Conservation (phyloP, 768 basidiomycete species). For the Termitomyces sp. region DNA sequence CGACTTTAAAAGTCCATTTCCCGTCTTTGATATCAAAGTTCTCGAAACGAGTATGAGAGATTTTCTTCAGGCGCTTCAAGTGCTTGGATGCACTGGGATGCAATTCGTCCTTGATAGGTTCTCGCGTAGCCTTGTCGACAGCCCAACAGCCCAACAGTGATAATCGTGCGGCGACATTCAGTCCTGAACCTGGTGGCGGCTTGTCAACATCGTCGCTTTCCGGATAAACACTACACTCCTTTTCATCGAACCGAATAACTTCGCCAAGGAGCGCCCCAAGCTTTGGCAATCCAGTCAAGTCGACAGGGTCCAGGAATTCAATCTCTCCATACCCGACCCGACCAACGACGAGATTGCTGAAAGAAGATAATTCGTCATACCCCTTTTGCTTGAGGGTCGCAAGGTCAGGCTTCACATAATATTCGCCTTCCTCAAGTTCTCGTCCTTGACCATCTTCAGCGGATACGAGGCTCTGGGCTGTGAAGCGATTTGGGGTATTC, state of each 20-base stretch:
- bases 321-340: constrained; percentile 92
- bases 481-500: constrained; percentile 39
- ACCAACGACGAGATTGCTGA: constrained; percentile 80
- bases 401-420: constrained; percentile 84
- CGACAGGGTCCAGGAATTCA: constrained; percentile 74
- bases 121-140: constrained; percentile 85
- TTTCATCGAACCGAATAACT: constrained; percentile 84
- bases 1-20: constrained; percentile 91
- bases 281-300: constrained; percentile 81
- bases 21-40: constrained; percentile 77
- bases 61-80: constrained; percentile 76
- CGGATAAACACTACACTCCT: constrained; percentile 92
- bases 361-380: constrained; percentile 69
- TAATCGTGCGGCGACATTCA: constrained; percentile 86
- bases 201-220: constrained; percentile 85
- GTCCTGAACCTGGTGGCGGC: constrained; percentile 76
- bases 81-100: constrained; percentile 70
- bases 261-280: constrained; percentile 83
- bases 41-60: constrained; percentile 85
- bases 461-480: constrained; percentile 30
- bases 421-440: constrained; percentile 79
- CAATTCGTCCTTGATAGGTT: constrained; percentile 80
- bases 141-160: constrained; percentile 82
- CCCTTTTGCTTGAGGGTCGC: constrained; percentile 66
- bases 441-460: constrained; percentile 22